Evolutionary conservation across 495 filamentous ascomycete species (phyloP).

Genomic region (Penicillium herquei): DNA sequence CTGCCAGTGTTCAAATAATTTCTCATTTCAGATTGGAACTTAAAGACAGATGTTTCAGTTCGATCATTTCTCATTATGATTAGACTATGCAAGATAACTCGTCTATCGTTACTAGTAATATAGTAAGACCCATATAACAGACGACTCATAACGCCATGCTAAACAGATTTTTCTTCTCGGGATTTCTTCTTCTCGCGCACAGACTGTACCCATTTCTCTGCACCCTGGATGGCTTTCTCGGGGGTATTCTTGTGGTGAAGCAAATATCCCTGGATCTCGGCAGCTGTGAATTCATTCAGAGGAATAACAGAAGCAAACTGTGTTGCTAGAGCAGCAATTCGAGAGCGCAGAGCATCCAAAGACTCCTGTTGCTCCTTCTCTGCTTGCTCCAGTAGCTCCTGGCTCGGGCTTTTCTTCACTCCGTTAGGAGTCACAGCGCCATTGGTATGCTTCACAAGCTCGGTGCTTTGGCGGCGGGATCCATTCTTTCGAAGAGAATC

Average conservation of each 20-base stretch:
- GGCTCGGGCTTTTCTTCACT: neutral
- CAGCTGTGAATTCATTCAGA: constrained; percentile 63
- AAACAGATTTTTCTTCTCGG: constrained; percentile 8
- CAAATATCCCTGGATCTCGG: constrained; percentile 76
- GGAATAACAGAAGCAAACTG: constrained; percentile 65
- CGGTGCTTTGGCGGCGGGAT: neutral
- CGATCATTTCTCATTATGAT: too few species aligned
- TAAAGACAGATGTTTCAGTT: too few species aligned
- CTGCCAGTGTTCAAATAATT: too few species aligned
- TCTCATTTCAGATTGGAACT: too few species aligned
- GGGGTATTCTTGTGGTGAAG: constrained; percentile 66
- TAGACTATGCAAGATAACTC: too few species aligned
- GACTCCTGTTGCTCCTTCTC: constrained; percentile 6
- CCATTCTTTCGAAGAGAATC: constrained; percentile 16
- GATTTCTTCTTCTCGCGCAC: constrained; percentile 52
- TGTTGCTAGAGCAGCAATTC: constrained; percentile 42
- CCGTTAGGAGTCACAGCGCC: neutral
- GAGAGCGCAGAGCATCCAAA: constrained; percentile 14
- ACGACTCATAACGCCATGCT: neutral
- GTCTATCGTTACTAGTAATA: too few species aligned
- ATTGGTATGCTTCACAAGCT: neutral
- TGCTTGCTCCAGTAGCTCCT: neutral
- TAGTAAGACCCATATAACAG: too few species aligned
- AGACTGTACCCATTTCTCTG: constrained; percentile 55
- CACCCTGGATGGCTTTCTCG: constrained; percentile 55